Conservation (phyloP, 164 flowering plant species). For the Nymphaea colorata region DNA sequence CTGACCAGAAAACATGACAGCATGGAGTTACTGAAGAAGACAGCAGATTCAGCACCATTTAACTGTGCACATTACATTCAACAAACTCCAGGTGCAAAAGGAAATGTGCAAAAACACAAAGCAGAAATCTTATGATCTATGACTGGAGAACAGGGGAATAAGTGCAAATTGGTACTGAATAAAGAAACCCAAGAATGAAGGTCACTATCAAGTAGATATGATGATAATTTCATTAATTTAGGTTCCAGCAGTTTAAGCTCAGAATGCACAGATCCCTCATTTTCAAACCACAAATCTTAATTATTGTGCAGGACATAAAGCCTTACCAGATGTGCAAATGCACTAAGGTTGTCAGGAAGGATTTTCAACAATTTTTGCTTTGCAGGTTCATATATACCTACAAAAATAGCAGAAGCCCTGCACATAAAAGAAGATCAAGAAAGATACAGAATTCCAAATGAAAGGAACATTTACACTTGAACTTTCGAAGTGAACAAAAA, state of each 20-base stretch:
- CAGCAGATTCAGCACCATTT: too few relatives aligned
- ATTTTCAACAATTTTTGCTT: conserved; percentile 62
- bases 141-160: not conserved
- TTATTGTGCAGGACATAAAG: not conserved
- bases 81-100: too few relatives aligned
- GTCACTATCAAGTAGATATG: not conserved
- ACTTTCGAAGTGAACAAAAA: not conserved
- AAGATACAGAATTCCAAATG: not conserved
- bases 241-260: not conserved
- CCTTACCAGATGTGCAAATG: conserved; percentile 81
- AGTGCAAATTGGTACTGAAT: not conserved
- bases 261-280: too few relatives aligned
- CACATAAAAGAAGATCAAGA: conserved; percentile 1
- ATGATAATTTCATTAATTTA: not conserved
- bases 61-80: too few relatives aligned
- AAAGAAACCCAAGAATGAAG: not conserved
- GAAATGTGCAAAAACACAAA: too few relatives aligned
- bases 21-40: too few relatives aligned
- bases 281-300: not conserved
- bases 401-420: conserved; percentile 93
- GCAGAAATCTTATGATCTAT: too few relatives aligned
- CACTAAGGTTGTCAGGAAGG: conserved; percentile 78
- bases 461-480: not conserved
- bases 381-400: conserved; percentile 92
- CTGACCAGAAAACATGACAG: too few relatives aligned